phyloP scores from a whole-genome alignment of 2,329 filamentous ascomycete genomes.

The Xylaria multiplex region DNA sequence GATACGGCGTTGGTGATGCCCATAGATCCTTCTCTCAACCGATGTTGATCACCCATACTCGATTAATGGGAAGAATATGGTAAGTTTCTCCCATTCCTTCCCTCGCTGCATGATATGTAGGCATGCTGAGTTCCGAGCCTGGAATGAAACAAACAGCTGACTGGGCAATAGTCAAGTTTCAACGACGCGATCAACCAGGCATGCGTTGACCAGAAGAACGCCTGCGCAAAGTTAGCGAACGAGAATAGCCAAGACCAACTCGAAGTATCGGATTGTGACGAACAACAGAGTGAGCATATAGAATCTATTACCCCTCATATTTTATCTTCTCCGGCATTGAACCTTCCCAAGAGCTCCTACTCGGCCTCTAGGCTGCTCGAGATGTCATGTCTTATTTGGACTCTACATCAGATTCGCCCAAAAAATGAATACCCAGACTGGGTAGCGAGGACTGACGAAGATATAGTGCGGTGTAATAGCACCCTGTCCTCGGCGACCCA shows the following conservation, averaged over 20 bases:
- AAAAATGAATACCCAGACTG: neutral
- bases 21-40: conserved; percentile 25
- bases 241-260: conserved; percentile 42
- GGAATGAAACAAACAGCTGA: conserved; percentile 5
- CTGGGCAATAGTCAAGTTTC: conserved; percentile 53
- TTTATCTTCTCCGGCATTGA: neutral
- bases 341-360: neutral
- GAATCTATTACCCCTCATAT: conserved; percentile 7
- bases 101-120: neutral
- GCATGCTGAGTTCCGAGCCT: neutral
- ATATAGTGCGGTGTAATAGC: conserved; percentile 23
- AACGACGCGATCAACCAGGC: conserved; percentile 54
- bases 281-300: conserved; percentile 55
- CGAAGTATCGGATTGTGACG: conserved; percentile 57
- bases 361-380: neutral
- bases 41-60: conserved; percentile 26
- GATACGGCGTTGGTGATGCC: neutral
- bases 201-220: conserved; percentile 62
- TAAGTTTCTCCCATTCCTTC: conserved; percentile 12
- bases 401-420: neutral
- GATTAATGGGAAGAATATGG: conserved; percentile 9
- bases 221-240: conserved; percentile 57
- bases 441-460: conserved; percentile 18
- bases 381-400: neutral
- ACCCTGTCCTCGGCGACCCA: conserved; percentile 31